A percentile compares a stretch with the other conserved stretches of the same genome.
These are phyloP conservation scores for Corylus avellana DNA, from an alignment of 306 rosid species.

Conservation along the genomic window DNA sequence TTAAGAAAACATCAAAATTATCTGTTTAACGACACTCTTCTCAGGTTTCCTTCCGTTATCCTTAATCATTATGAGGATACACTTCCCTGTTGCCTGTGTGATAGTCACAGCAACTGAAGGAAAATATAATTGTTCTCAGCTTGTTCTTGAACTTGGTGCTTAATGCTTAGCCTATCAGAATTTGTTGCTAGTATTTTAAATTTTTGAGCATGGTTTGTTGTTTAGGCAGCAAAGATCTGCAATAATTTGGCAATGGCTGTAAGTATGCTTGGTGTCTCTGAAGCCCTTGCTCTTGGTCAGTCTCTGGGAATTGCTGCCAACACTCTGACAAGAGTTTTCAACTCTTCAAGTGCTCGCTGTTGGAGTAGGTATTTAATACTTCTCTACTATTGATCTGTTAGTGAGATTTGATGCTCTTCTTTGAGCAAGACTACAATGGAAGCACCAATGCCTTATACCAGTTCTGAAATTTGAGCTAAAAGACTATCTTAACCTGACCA, in stretches of 20 bases:
- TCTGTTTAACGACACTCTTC: background rate
- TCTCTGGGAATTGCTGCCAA: conserved; percentile 75
- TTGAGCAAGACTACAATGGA: background rate
- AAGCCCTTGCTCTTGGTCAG: conserved; percentile 92
- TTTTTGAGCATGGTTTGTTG: conserved; percentile 19
- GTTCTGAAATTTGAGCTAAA: background rate
- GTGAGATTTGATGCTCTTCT: background rate
- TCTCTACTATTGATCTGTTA: conserved; percentile 16
- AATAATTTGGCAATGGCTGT: conserved; percentile 92
- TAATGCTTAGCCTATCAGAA: background rate
- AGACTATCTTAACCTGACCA: conserved; percentile 3
- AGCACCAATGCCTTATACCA: background rate
- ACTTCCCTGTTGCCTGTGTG: background rate
- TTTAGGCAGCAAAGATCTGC: conserved; percentile 91
- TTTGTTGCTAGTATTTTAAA: conserved; percentile 14
- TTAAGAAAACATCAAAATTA: background rate
- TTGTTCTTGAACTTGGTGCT: background rate
- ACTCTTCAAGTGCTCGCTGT: conserved; percentile 92
- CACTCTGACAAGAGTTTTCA: conserved; percentile 78
- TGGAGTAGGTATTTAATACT: conserved; percentile 84
- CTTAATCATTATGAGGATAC: background rate
- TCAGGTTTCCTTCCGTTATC: background rate
- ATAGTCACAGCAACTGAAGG: background rate
- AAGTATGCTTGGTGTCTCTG: conserved; percentile 96
- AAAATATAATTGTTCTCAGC: background rate